Evolutionary conservation across 495 filamentous ascomycete species (phyloP).

Genomic region (Paragyromitra xinjiangensis): DNA sequence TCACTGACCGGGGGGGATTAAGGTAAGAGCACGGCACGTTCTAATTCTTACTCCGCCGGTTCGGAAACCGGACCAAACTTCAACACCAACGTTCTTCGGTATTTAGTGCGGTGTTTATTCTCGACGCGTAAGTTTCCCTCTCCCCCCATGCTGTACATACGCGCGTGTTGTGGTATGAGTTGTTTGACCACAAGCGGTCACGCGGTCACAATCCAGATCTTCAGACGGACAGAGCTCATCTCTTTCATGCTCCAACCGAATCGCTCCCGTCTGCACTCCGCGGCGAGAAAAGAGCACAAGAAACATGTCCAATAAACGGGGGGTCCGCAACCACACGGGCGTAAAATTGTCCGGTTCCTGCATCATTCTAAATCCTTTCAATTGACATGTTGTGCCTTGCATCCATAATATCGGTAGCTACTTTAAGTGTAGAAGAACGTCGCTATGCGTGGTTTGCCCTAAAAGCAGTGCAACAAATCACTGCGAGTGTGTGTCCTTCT

Average conservation of each 20-base stretch:
- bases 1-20: conserved; percentile 20
- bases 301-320: conserved; percentile 40
- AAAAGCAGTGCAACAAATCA: conserved; percentile 26
- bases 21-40: conserved; percentile 9
- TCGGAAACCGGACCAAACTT: conserved; percentile 12
- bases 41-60: neutral
- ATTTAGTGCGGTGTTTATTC: neutral
- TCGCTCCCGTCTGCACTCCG: conserved; percentile 27
- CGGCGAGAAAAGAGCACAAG: neutral
- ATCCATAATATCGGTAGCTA: conserved; percentile 4
- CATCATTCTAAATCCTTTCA: conserved; percentile 27
- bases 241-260: conserved; percentile 4
- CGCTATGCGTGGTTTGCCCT: conserved; percentile 11
- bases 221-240: conserved; percentile 23
- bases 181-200: conserved; percentile 15
- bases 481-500: neutral
- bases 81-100: neutral
- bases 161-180: neutral
- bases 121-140: neutral
- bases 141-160: neutral
- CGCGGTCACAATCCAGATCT: conserved; percentile 18
- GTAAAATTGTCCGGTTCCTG: conserved; percentile 32
- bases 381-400: conserved; percentile 21
- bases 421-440: neutral
- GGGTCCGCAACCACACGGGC: neutral